phyloP scores from a whole-genome alignment of 257 asterid species.

The Solanum boliviense region DNA sequence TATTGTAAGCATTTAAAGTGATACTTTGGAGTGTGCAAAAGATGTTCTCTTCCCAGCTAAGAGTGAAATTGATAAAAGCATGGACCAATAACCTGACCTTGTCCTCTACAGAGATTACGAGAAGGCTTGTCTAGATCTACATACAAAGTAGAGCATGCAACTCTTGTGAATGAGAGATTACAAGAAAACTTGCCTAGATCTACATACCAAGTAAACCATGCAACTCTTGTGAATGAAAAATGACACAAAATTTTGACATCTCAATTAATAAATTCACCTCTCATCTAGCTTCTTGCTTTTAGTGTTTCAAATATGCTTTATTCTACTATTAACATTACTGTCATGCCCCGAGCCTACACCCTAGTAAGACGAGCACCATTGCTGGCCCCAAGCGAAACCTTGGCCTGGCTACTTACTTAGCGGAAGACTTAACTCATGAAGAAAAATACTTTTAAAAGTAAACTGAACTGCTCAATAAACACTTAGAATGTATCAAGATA shows the following conservation, averaged over 20 bases:
- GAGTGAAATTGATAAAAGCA: conserved; percentile 5
- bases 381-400: no score
- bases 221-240: neutral
- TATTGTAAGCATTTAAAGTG: conserved; percentile 21
- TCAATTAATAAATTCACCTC: neutral
- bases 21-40: neutral
- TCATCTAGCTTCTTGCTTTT: neutral
- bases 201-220: neutral
- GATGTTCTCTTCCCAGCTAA: conserved; percentile 7
- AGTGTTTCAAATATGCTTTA: neutral
- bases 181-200: neutral
- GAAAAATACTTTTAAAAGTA: no score
- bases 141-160: neutral
- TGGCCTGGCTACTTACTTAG: no score
- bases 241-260: neutral
- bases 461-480: no score
- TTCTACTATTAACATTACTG: neutral
- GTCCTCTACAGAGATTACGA: neutral
- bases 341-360: no score
- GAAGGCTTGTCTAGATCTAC: neutral
- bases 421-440: no score
- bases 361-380: no score
- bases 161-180: neutral
- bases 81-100: neutral
- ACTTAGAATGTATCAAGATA: no score